Percentiles rank a stretch among this genome's conserved stretches.
Conservation (phyloP, 2,329 filamentous ascomycete species). For the Aspergillus nomiae region DNA sequence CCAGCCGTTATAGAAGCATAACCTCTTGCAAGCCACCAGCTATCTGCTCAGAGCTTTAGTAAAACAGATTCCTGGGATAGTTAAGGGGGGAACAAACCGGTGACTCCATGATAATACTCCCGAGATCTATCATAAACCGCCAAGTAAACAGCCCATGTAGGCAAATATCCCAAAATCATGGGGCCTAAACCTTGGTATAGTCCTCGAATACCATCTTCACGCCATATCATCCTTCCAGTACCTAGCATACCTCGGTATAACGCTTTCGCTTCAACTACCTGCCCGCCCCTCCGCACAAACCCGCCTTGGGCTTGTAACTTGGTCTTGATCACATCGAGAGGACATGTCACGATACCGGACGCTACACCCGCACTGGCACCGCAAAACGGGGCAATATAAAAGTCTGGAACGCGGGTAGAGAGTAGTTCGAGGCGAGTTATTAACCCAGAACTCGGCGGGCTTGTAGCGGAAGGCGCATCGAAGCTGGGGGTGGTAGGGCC, state of each 20-base stretch:
- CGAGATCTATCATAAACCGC: slow-evolving; percentile 93
- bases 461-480: slow-evolving; percentile 30
- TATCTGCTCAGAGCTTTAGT: slow-evolving; percentile 54
- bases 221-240: slow-evolving; percentile 82
- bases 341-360: slow-evolving; percentile 92
- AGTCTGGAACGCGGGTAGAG: slow-evolving; percentile 54
- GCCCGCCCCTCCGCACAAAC: slow-evolving; percentile 57
- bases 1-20: slow-evolving; percentile 90
- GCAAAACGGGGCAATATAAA: slow-evolving; percentile 75
- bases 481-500: slow-evolving; percentile 25
- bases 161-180: slow-evolving; percentile 92
- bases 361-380: slow-evolving; percentile 89
- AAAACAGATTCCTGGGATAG: neutral
- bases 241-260: slow-evolving; percentile 86
- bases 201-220: slow-evolving; percentile 82
- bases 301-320: slow-evolving; percentile 95
- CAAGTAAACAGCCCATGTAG: slow-evolving; percentile 98
- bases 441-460: slow-evolving; percentile 33
- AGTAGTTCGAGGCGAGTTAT: slow-evolving; percentile 43
- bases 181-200: slow-evolving; percentile 93
- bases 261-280: slow-evolving; percentile 47
- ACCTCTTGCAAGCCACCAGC: slow-evolving; percentile 76
- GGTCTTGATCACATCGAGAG: slow-evolving; percentile 98
- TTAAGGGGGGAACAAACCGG: slow-evolving; percentile 52
- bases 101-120: slow-evolving; percentile 66